Base-by-base conservation (phyloP, 2,329 filamentous ascomycete species). In the Penicillium fuscoglaucum region DNA sequence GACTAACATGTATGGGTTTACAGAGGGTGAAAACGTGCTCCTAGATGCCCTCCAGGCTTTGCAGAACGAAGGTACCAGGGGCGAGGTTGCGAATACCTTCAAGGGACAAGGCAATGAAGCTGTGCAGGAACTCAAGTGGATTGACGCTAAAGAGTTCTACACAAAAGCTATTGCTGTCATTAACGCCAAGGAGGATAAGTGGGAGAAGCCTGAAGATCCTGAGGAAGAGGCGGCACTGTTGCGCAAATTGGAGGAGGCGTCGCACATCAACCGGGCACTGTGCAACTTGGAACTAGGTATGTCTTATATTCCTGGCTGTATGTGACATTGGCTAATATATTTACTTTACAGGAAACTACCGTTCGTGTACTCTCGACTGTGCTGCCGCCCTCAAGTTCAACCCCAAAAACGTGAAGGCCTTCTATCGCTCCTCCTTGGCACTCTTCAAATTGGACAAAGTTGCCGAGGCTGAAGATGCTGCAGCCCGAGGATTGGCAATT, bases 81-180 rank as follows among this genome's bases (percentile, higher is more conserved):
- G 87, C 10, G 93, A 98, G 74, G 88, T 96, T 61, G 90, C 87
- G 21, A 78, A 84, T 45, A 91, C 91, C 64, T 97, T 97, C 79
- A 91, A 95, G 69, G 89, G 93, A 72, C 90, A 91, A 66, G 95
- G 95, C 35, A 99, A 99, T 73, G 93, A 98, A 68, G 87, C 85
- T 69, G 96, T 96, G 71, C 83, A 84, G 67, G 82, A 82, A 55
- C 87, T 87, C 74, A 82, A 85, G 48, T 96, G 89, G 86, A 80
- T 76, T 28, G 92, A 98, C 74, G 95, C 93, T 4, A 88, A 89
- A 71, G 92, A 96, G 74, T 97, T 93, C 74, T 99, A 99, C 74
- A 85, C 84, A 31, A 95, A 96, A 78, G 93, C 88, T n/a, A 82
- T 97, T 52, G 79, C 85, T 12, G 84, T 96, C 7, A 77, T 97